Evolutionary conservation across 2,329 filamentous ascomycete species (phyloP), one percentile per base, ranked within the genome.

Genomic region (Gaeumannomyces tritici): DNA sequence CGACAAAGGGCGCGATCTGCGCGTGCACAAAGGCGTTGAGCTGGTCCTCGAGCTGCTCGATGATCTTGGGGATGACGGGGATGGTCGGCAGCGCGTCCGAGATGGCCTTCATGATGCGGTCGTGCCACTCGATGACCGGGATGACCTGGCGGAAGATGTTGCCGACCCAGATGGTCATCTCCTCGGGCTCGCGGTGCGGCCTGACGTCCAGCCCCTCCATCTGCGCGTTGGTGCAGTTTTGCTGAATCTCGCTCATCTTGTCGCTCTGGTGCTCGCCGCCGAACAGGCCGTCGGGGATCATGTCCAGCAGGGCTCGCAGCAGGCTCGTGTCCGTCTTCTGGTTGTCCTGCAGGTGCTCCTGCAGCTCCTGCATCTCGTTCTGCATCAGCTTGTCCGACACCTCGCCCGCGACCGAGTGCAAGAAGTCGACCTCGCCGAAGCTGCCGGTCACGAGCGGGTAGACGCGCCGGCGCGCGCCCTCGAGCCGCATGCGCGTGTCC

Each of bases 361-460:
- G 90, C 15, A 97, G 86, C 69, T 92, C 88, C 70, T 96, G 85
- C 62, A 98, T 87, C 72, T 98, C 93, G 65, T 90, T 95, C 73
- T 97, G 93, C 31, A 89, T 93, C 64, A 93, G 80, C 77, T 96
- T 96, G 75, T 97, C 93, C 42, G 88, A 89, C 61, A 96, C 85
- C 77, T 88, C 85, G 63, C 85, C 84, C 57, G 84, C 89, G 29
- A 96, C 92, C 0, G 90, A 93, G 77, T 96, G 91, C 64, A 96
- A 78, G 76, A 97, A 97, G 71, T 97, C 93, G 21, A 96, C 93
- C 66, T 93, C 93, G 64, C 93, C 93, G 74, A 97, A 97, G 7
- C 93, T 97, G 64, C 93, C 93, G 1, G 93, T 97, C 57, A 96
- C 83, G 65, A 93, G 78, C 7, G 93, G 93, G 69, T 89, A 96